phyloP scores from a whole-genome alignment of 805 yeast species.

The Myxozyma mucilagina region DNA sequence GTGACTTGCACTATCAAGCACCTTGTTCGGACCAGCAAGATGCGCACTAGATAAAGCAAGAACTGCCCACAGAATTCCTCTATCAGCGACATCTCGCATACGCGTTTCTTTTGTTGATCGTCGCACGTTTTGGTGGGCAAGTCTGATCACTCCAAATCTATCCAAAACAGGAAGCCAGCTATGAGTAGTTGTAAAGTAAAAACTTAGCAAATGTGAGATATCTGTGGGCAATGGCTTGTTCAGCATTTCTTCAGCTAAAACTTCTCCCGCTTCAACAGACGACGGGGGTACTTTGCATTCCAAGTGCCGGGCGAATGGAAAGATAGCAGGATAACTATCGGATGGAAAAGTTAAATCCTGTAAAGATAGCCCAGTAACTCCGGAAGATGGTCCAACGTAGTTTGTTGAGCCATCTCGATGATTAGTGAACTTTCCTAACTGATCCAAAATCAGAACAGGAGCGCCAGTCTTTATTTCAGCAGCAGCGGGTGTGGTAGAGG shows the following conservation, averaged over 20 bases:
- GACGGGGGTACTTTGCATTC: not conserved
- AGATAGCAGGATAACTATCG: not conserved
- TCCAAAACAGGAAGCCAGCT: slow-evolving; percentile 22
- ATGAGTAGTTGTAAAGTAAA: slow-evolving; percentile 16
- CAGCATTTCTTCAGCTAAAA: not conserved
- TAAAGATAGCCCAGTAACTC: slow-evolving; percentile 3
- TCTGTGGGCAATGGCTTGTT: slow-evolving; percentile 7
- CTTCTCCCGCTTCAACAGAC: not conserved
- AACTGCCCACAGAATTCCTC: slow-evolving; percentile 10
- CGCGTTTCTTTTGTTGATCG: not conserved
- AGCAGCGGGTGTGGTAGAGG: not conserved
- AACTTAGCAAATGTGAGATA: not conserved
- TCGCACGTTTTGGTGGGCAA: slow-evolving; percentile 2
- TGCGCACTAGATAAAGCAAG: slow-evolving; percentile 11
- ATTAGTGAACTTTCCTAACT: not conserved
- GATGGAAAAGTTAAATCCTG: not conserved
- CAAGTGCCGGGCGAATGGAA: not conserved
- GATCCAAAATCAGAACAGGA: not conserved
- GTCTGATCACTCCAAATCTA: slow-evolving; percentile 9
- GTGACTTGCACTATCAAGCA: not conserved
- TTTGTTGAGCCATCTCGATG: not conserved
- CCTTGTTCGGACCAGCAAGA: not conserved
- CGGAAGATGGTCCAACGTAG: slow-evolving; percentile 15
- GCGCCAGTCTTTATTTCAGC: not conserved
- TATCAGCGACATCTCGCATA: slow-evolving; percentile 6